Conservation (phyloP, 2,329 filamentous ascomycete species). For the Aspergillus sojae region DNA sequence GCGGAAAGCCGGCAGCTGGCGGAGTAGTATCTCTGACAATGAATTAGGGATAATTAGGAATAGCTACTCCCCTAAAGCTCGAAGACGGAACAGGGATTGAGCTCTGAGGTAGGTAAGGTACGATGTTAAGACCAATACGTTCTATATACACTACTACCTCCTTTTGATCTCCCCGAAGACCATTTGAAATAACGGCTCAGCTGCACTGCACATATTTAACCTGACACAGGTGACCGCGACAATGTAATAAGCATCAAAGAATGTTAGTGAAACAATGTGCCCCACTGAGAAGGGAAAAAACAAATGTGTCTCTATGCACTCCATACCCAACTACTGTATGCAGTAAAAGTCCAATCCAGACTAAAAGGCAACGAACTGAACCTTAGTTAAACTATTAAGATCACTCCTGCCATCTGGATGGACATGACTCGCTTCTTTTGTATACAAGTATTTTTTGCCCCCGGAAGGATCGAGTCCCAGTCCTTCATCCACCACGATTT, state of each 20-base stretch:
- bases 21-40: neutral
- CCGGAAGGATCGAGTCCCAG: neutral
- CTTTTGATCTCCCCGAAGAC: neutral
- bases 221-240: neutral
- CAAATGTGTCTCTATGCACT: neutral
- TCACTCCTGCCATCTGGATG: neutral
- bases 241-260: slow-evolving; percentile 6
- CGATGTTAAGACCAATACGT: neutral
- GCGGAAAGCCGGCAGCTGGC: slow-evolving; percentile 2
- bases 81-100: neutral
- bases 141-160: neutral
- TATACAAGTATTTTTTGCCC: neutral
- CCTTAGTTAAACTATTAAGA: neutral
- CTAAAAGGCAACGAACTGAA: neutral
- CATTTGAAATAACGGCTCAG: neutral
- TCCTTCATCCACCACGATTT: neutral
- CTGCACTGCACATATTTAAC: neutral
- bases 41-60: neutral
- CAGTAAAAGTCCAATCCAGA: neutral
- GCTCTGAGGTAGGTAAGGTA: neutral
- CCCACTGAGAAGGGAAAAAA: neutral
- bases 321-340: slow-evolving; percentile 1
- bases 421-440: neutral
- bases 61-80: neutral
- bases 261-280: neutral